These are phyloP conservation scores for Russula emetica DNA, from an alignment of 768 basidiomycete genomes.

Conservation along the genomic window DNA sequence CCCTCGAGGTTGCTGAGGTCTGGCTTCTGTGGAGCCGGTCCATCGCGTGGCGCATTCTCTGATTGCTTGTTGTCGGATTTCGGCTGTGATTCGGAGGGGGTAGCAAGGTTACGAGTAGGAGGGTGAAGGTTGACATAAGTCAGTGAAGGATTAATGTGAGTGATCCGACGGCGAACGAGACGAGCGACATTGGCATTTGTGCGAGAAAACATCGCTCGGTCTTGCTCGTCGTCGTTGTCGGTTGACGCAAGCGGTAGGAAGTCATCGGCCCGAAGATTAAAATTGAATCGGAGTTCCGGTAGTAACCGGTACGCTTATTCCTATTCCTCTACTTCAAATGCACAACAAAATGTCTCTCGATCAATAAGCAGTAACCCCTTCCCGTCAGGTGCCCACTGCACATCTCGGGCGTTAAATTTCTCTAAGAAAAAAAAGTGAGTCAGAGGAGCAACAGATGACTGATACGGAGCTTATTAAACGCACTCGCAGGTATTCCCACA, in stretches of 20 bases:
- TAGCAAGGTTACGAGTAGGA: conserved; percentile 20
- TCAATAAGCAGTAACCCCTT: conserved; percentile 73
- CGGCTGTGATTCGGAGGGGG: conserved; percentile 20
- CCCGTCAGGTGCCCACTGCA: conserved; percentile 84
- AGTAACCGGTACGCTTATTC: background rate
- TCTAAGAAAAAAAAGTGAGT: conserved; percentile 39
- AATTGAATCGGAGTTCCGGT: conserved; percentile 21
- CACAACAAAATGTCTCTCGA: conserved; percentile 66
- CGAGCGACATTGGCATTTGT: conserved; percentile 21
- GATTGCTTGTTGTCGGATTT: conserved; percentile 11
- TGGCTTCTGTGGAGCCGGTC: conserved; percentile 17
- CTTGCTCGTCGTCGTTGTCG: conserved; percentile 17
- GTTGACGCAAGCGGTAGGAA: background rate
- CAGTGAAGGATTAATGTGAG: background rate
- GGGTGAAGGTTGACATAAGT: background rate
- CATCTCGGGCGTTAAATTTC: conserved; percentile 64
- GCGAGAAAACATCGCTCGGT: conserved; percentile 26
- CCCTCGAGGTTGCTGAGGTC: conserved; percentile 30
- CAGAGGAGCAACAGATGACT: background rate
- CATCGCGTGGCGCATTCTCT: conserved; percentile 22
- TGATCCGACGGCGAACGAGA: conserved; percentile 23
- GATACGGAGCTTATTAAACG: conserved; percentile 34
- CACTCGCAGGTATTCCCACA: conserved; percentile 82
- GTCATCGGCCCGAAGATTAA: background rate
- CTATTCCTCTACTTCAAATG: conserved; percentile 27